Evolutionary conservation across 768 basidiomycete genomes (phyloP).

Genomic region (Gelatoporia subvermispora): DNA sequence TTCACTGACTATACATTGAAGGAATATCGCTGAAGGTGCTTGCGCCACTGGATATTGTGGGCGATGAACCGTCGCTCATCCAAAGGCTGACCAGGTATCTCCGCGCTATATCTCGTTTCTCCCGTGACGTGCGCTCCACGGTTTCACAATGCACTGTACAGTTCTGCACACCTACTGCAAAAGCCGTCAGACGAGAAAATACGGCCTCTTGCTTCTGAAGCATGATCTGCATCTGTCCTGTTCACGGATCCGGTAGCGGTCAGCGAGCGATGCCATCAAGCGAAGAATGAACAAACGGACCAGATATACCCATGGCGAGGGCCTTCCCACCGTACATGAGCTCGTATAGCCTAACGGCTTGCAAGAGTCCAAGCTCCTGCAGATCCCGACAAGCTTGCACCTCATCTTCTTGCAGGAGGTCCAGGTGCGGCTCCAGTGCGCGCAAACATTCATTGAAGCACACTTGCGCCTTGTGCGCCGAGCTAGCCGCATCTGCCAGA

Average conservation of each 20-base stretch:
- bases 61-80: constrained; percentile 6
- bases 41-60: background rate
- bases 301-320: constrained; percentile 17
- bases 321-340: constrained; percentile 20
- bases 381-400: constrained; percentile 6
- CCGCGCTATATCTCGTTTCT: constrained; percentile 12
- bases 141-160: constrained; percentile 14
- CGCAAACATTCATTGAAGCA: constrained; percentile 16
- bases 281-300: constrained; percentile 5
- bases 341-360: constrained; percentile 15
- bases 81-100: constrained; percentile 15
- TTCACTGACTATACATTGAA: too few relatives aligned
- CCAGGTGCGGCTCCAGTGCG: constrained; percentile 12
- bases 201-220: constrained; percentile 15
- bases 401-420: constrained; percentile 12
- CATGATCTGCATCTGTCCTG: constrained; percentile 17
- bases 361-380: constrained; percentile 12
- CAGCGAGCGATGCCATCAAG: background rate
- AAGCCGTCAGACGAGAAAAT: constrained; percentile 12
- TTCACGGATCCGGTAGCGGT: background rate
- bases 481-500: constrained; percentile 14
- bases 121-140: constrained; percentile 14
- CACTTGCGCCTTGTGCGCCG: constrained; percentile 16
- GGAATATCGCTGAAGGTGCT: too few relatives aligned
- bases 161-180: constrained; percentile 18